These are phyloP conservation scores for Elsinoe perseae DNA, from an alignment of 2,329 filamentous ascomycete genomes.

Conservation along the genomic window DNA sequence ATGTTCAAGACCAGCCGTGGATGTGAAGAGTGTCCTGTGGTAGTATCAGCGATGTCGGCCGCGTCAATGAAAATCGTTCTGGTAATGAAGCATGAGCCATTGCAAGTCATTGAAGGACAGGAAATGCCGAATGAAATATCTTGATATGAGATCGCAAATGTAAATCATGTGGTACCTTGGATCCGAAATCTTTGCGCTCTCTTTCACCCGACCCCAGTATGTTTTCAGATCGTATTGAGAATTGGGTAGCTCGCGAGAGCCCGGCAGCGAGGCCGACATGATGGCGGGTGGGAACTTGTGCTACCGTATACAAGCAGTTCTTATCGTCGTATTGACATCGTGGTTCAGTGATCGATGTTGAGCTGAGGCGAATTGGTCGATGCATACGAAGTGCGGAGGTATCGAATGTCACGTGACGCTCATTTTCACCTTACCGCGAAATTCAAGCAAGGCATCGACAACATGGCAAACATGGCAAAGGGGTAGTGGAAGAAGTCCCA, in stretches of 20 bases:
- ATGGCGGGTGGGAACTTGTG: background rate
- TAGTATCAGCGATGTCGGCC: slow-evolving; percentile 7
- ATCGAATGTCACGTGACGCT: too few relatives aligned
- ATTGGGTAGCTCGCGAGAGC: slow-evolving; percentile 71
- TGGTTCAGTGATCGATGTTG: background rate
- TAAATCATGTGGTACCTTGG: slow-evolving; percentile 69
- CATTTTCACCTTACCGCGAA: background rate
- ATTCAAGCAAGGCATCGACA: background rate
- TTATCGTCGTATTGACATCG: background rate
- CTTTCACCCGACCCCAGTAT: slow-evolving; percentile 89
- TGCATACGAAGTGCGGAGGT: background rate
- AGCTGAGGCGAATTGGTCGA: background rate
- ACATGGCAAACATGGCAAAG: too few relatives aligned
- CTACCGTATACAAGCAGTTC: background rate
- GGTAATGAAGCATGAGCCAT: background rate
- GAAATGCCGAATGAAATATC: too few relatives aligned
- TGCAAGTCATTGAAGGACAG: too few relatives aligned
- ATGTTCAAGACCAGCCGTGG: slow-evolving; percentile 67
- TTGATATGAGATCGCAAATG: too few relatives aligned
- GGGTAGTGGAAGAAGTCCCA: too few relatives aligned
- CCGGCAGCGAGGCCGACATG: slow-evolving; percentile 57
- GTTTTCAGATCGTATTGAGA: slow-evolving; percentile 89
- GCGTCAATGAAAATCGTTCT: background rate
- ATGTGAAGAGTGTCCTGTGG: slow-evolving; percentile 74
- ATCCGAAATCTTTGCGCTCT: slow-evolving; percentile 84